phyloP scores from a whole-genome alignment of 306 rosid species.

The Mucuna pruriens region DNA sequence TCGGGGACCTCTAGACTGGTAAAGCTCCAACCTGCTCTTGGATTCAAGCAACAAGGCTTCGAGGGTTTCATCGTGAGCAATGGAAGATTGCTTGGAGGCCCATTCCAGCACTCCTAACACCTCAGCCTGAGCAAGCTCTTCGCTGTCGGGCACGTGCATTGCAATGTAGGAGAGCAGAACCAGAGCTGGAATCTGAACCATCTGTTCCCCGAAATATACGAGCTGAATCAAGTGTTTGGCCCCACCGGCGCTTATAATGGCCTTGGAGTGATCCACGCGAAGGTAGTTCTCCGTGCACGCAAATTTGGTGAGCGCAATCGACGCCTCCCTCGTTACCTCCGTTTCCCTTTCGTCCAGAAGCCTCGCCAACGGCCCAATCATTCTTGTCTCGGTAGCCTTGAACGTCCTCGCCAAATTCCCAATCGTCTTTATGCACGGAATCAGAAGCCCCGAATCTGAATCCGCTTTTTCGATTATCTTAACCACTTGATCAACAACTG shows the following conservation, averaged over 20 bases:
- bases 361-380: conserved; percentile 77
- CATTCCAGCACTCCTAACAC: conserved; percentile 82
- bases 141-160: conserved; percentile 86
- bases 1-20: conserved; percentile 87
- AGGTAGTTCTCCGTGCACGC: conserved; percentile 79
- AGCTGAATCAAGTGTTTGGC: conserved; percentile 84
- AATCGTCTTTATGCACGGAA: conserved; percentile 77
- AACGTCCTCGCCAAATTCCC: conserved; percentile 93
- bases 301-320: conserved; percentile 75
- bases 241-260: conserved; percentile 79
- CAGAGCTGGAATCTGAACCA: conserved; percentile 69
- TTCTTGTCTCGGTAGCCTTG: conserved; percentile 79
- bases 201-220: conserved; percentile 83
- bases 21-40: conserved; percentile 81
- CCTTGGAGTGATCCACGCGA: conserved; percentile 81
- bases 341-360: conserved; percentile 87
- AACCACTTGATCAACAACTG: conserved; percentile 82
- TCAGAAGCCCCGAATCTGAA: conserved; percentile 64
- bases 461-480: conserved; percentile 75
- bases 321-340: conserved; percentile 69
- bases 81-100: conserved; percentile 82
- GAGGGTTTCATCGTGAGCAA: conserved; percentile 58
- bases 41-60: conserved; percentile 72
- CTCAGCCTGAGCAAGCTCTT: conserved; percentile 80
- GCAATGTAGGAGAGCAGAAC: conserved; percentile 80